A percentile compares a stretch with the other conserved stretches of the same genome.
Conservation (phyloP, 1,284 basidiomycete genomes). For the Cryptococcus sp. region DNA sequence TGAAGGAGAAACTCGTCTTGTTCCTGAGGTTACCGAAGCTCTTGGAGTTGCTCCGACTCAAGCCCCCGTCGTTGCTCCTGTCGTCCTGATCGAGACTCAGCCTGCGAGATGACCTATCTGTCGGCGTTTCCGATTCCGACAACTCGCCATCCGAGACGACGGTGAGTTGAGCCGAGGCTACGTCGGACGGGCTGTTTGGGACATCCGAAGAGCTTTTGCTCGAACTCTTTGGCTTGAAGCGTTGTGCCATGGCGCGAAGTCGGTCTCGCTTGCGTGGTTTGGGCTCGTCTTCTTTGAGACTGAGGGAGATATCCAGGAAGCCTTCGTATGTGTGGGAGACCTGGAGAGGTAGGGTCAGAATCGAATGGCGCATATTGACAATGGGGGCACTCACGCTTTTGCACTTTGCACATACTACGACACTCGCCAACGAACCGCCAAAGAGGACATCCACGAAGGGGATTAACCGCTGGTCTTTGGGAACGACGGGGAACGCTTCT, state of each 20-base stretch:
- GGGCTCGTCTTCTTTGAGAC: constrained; percentile 63
- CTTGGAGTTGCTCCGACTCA: constrained; percentile 23
- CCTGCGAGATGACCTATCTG: constrained; percentile 15
- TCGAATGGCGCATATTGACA: neutral
- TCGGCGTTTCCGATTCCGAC: constrained; percentile 32
- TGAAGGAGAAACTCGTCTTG: constrained; percentile 41
- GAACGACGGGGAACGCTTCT: constrained; percentile 16
- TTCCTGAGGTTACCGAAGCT: constrained; percentile 28
- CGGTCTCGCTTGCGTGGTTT: constrained; percentile 60
- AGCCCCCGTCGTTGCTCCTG: constrained; percentile 1
- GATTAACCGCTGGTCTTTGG: constrained; percentile 58
- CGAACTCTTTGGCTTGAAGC: constrained; percentile 51
- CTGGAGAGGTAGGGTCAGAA: constrained; percentile 47
- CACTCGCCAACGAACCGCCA: constrained; percentile 79
- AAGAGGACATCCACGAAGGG: constrained; percentile 88
- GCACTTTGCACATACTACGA: constrained; percentile 91
- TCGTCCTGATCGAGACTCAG: constrained; percentile 34
- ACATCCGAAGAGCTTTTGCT: constrained; percentile 6
- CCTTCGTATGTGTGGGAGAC: constrained; percentile 89
- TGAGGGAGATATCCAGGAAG: constrained; percentile 88
- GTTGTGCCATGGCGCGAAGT: constrained; percentile 69
- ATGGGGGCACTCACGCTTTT: constrained; percentile 59
- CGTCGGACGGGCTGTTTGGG: constrained; percentile 7
- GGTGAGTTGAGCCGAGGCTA: constrained; percentile 3
- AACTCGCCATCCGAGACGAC: constrained; percentile 43